Conservation (phyloP, 805 yeast genomes). For the Candida corydali region DNA sequence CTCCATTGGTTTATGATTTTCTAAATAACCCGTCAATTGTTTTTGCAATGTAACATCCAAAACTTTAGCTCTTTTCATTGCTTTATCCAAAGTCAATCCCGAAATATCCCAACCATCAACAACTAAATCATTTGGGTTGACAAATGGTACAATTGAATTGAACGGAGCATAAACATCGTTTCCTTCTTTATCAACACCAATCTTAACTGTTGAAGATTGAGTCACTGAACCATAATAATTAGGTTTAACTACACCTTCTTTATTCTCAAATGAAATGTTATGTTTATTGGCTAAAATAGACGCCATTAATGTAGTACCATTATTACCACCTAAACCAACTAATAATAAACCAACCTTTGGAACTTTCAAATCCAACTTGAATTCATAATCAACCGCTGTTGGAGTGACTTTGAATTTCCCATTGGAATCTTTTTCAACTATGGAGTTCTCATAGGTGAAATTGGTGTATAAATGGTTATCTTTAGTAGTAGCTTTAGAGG, state of each 20-base stretch:
- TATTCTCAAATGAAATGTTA: conserved; percentile 72
- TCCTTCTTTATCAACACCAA: conserved; percentile 79
- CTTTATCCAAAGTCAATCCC: conserved; percentile 62
- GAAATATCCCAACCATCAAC: conserved; percentile 96
- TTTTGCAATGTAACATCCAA: conserved; percentile 81
- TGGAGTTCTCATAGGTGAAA: conserved; percentile 72
- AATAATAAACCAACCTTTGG: conserved; percentile 87
- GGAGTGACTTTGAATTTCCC: conserved; percentile 68
- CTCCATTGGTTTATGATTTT: conserved; percentile 63
- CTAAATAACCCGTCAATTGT: conserved; percentile 63
- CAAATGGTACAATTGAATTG: conserved; percentile 83
- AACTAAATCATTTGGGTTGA: conserved; percentile 84
- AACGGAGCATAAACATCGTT: conserved; percentile 91
- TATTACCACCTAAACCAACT: conserved; percentile 96
- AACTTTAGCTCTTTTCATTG: conserved; percentile 83
- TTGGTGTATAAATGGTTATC: conserved; percentile 54
- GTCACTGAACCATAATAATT: conserved; percentile 95
- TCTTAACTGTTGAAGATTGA: conserved; percentile 83
- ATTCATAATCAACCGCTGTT: conserved; percentile 67
- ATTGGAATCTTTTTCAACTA: conserved; percentile 48
- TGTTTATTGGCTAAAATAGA: conserved; percentile 83
- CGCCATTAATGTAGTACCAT: conserved; percentile 87
- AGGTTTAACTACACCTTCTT: conserved; percentile 68
- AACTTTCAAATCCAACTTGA: conserved; percentile 74
- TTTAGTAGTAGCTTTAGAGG: conserved; percentile 48